Conservation (phyloP, 768 basidiomycete genomes). For the Termitomyces sp. region DNA sequence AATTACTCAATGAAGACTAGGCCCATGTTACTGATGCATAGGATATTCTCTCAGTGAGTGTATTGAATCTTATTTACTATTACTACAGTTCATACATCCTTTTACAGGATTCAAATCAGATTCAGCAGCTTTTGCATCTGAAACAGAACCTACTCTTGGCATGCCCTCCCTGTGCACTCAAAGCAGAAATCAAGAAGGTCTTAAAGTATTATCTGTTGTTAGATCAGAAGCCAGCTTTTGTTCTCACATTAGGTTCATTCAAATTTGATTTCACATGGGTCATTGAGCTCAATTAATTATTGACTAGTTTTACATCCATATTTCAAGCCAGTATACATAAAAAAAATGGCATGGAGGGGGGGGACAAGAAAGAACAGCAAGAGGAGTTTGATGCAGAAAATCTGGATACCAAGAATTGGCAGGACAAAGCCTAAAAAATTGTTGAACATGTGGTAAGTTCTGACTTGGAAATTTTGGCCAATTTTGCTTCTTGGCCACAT, state of each 20-base stretch:
- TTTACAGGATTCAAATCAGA: slow-evolving; percentile 19
- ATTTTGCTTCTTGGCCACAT: no score
- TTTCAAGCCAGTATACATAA: slow-evolving; percentile 23
- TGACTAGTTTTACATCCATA: slow-evolving; percentile 26
- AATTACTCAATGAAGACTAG: slow-evolving; percentile 6
- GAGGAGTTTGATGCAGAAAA: slow-evolving; percentile 14
- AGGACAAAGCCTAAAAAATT: slow-evolving; percentile 13
- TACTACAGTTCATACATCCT: no score
- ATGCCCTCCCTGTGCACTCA: slow-evolving; percentile 21
- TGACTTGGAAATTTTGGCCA: no score
- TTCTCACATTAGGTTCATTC: slow-evolving; percentile 22
- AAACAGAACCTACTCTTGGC: slow-evolving; percentile 22
- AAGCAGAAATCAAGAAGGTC: slow-evolving; percentile 20
- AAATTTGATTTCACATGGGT: background rate
- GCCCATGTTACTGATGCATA: slow-evolving; percentile 1
- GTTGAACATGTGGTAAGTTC: slow-evolving; percentile 9
- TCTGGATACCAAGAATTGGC: no score
- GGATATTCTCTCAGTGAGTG: slow-evolving; percentile 9
- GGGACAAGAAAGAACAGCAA: slow-evolving; percentile 20
- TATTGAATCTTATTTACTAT: background rate
- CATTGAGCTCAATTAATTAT: background rate
- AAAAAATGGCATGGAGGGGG: slow-evolving; percentile 22
- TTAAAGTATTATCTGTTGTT: slow-evolving; percentile 19
- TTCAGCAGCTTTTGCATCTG: slow-evolving; percentile 22
- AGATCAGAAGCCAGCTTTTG: slow-evolving; percentile 16